These are phyloP conservation scores for Mycothermus thermophilus DNA, from an alignment of 495 filamentous ascomycete species.

Conservation along the genomic window DNA sequence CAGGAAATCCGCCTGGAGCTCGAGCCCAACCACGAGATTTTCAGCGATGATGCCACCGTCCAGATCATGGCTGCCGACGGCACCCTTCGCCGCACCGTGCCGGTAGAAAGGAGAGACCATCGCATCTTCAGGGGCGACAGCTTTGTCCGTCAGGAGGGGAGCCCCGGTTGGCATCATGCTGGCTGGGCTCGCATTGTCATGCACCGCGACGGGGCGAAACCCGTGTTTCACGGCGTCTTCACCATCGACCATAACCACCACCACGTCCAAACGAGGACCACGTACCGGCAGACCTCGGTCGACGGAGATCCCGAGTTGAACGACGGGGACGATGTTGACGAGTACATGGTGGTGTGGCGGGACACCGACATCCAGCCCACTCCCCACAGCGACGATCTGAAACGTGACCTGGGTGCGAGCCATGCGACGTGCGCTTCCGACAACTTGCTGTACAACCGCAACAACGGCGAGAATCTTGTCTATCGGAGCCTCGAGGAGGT, in stretches of 20 bases:
- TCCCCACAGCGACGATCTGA: slow-evolving; percentile 15
- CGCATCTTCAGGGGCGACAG: slow-evolving; percentile 73
- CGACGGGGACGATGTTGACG: slow-evolving; percentile 38
- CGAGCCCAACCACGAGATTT: slow-evolving; percentile 85
- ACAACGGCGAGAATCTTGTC: slow-evolving; percentile 53
- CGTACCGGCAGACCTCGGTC: slow-evolving; percentile 62
- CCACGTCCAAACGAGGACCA: slow-evolving; percentile 66
- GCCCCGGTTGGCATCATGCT: slow-evolving; percentile 58
- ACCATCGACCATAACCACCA: slow-evolving; percentile 67
- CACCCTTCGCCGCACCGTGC: slow-evolving; percentile 42
- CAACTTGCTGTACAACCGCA: slow-evolving; percentile 52
- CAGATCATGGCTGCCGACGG: slow-evolving; percentile 61
- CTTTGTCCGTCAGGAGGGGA: slow-evolving; percentile 47
- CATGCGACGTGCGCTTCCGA: slow-evolving; percentile 51
- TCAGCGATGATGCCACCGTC: slow-evolving; percentile 60
- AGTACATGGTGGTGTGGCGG: slow-evolving; percentile 82
- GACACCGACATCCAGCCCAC: slow-evolving; percentile 62
- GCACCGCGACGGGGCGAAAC: slow-evolving; percentile 56
- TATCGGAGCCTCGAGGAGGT: slow-evolving; percentile 30
- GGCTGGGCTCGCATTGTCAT: slow-evolving; percentile 81
- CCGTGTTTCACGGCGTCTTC: slow-evolving; percentile 87
- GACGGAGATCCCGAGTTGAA: slow-evolving; percentile 58
- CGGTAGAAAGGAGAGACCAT: slow-evolving; percentile 55
- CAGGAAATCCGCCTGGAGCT: slow-evolving; percentile 66
- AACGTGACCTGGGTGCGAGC: slow-evolving; percentile 21